A percentile compares a stretch with the other conserved stretches of the same genome.
These are phyloP conservation scores for Nakataea oryzae DNA, from an alignment of 2,329 filamentous ascomycete species.

Conservation along the genomic window DNA sequence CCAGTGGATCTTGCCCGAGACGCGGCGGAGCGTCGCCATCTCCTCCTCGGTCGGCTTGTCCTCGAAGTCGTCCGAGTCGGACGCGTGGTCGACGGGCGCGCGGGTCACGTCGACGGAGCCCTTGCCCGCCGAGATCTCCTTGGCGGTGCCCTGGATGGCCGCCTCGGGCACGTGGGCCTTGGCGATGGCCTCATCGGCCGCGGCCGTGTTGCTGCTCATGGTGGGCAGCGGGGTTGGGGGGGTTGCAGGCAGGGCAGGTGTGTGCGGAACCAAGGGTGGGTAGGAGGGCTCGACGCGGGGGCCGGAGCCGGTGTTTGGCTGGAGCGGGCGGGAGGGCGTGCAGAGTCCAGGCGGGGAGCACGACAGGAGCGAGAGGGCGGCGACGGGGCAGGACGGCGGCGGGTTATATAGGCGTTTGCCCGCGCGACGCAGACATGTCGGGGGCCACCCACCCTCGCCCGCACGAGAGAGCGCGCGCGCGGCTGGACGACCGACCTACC, in stretches of 20 bases:
- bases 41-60: slow-evolving; percentile 49
- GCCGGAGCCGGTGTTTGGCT: not conserved
- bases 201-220: not conserved
- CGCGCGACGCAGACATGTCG: no score
- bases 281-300: not conserved
- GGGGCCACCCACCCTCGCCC: not conserved
- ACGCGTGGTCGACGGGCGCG: not conserved
- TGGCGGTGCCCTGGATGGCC: slow-evolving; percentile 4
- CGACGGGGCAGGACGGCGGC: not conserved
- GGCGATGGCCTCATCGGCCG: slow-evolving; percentile 1
- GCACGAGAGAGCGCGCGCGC: not conserved
- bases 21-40: slow-evolving; percentile 46
- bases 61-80: slow-evolving; percentile 3
- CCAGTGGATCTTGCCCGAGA: slow-evolving; percentile 55
- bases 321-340: not conserved
- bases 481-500: no score
- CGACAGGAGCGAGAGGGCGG: not conserved
- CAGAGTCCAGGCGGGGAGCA: not conserved
- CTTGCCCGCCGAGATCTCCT: slow-evolving; percentile 3
- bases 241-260: no score
- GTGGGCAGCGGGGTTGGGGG: not conserved
- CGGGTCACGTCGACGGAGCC: slow-evolving; percentile 2
- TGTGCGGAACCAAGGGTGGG: not conserved
- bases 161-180: slow-evolving; percentile 4
- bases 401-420: no score